Base-by-base conservation (phyloP, 2,329 filamentous ascomycete genomes). In the Fusarium robinianum region DNA sequence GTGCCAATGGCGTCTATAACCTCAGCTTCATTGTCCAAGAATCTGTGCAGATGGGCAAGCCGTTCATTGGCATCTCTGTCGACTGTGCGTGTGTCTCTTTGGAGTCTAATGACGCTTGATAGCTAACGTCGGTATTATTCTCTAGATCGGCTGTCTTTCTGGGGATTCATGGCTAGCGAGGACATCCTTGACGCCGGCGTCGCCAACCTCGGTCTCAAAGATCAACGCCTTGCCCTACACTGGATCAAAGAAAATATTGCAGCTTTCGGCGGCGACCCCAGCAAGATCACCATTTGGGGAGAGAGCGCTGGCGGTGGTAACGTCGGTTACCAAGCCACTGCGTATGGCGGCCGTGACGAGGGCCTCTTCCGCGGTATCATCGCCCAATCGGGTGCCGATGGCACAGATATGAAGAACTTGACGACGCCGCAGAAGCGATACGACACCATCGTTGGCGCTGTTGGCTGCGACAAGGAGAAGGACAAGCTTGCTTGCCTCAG, bases 21-120 rank as follows among this genome's bases (percentile, higher is more conserved):
- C 68, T 83, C 45, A 78, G 77, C 10, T 79, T 76, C 46, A 75
- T 85, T 34, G 77, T 85, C 1, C 72, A 47, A 67, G 72, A 16
- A 63, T 72, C 18, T 5, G 54, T 56, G 19, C 60, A 60, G 27
- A 41, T 39, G 4, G 51, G 51, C 12, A 60, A 60, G 11, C 57
- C 57, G 5, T 49, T 60, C 6, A 36, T 60, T 2, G 57, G 26
- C 2, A 44, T 60, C 2, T 60, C 57, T 1, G 23, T 60, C 0
- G 57, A 60, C 6, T 58, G 56, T 60, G 18, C 39, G 42, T 14
- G 3, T 0, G 8, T 2, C 2, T 5, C 0, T 1, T 1, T 2
- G n/a, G n/a, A n/a, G n/a, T n/a, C n/a, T n/a, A n/a, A n/a, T n/a
- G n/a, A 2, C 0, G 8, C 16, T 2, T 0, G 1, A 1, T 1